Base-by-base conservation (phyloP, 352 stramenopile species). In the Plasmopara halstedii region DNA sequence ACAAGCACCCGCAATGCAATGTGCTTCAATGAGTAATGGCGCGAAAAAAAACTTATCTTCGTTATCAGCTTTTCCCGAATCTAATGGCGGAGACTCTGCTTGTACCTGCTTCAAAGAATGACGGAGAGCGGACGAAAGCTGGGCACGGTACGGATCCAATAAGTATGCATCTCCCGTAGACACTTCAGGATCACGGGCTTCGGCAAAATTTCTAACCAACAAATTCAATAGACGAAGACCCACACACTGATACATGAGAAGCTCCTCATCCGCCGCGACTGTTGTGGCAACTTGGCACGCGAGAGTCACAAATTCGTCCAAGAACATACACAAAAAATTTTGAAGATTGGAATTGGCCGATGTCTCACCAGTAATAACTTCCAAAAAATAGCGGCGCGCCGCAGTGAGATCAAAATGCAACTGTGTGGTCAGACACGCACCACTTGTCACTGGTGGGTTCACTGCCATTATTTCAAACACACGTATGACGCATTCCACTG, bases 261-360 rank as follows among this genome's bases (percentile, higher is more conserved):
- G 56, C 48, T 94, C 83, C 19, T 78, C 68, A 6, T 71, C 67
- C 50, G 89, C 76, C 7, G 65, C 64, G 4, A 78, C 90, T 7
- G 77, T 67, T 0, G 78, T 89, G 9, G 78, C 64, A 8, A 83
- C 73, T 25, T 94, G 78, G 35, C 83, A 94, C 4, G 79, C 68
- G 18, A 94, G 63, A 0, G 83, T 91, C 14, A 94, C 70, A 45
- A 94, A 86, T 66, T 94, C 83, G 36, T 94, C 83, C 48, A 94
- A 25, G 54, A 92, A 94, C 76, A 94, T 85, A 41, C 76, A 85
- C 13, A 94, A 40, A 49, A 86, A 94, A 46, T 94, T 87, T 17
- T 56, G 58, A 2, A 51, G 29, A 29, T 13, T 56, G 10, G 32
- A 48, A 6, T 57, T 48, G 15, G 42, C 19, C 19, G 46, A 45